Evolutionary conservation across 371 early-diverging fungal species (phyloP).

Genomic region (Chytridium lagenaria): DNA sequence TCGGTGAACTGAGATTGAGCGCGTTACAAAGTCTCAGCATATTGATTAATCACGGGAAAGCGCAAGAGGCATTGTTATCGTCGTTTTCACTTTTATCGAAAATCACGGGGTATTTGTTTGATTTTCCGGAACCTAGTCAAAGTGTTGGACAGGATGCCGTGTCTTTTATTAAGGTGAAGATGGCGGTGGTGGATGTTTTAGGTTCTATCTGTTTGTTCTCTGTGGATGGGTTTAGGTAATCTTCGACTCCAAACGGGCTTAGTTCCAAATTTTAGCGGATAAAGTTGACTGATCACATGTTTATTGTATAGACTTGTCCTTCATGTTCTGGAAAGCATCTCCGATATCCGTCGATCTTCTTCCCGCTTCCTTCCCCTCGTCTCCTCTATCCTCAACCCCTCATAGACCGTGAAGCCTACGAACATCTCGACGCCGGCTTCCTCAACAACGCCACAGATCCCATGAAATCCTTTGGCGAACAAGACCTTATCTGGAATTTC

Average conservation of each 20-base stretch:
- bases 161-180: not conserved
- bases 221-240: slow-evolving; percentile 2
- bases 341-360: not conserved
- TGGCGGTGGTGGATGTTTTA: not conserved
- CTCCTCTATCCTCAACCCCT: not conserved
- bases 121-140: not conserved
- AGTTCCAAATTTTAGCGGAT: too few relatives aligned
- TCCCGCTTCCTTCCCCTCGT: slow-evolving; percentile 9
- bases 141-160: not conserved
- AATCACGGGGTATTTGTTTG: not conserved
- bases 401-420: not conserved
- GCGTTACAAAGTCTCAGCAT: not conserved
- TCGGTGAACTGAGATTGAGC: not conserved
- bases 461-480: slow-evolving; percentile 15
- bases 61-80: not conserved
- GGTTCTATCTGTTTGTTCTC: not conserved
- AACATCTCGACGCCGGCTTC: slow-evolving; percentile 1
- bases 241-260: too few relatives aligned
- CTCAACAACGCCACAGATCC: not conserved
- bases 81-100: not conserved
- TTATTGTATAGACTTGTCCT: not conserved
- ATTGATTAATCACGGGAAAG: not conserved
- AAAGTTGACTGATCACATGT: not conserved
- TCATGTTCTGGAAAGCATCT: not conserved
- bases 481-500: slow-evolving; percentile 41